phyloP scores from a whole-genome alignment of 2,329 filamentous ascomycete species.

The Sodiomyces alkalinus region DNA sequence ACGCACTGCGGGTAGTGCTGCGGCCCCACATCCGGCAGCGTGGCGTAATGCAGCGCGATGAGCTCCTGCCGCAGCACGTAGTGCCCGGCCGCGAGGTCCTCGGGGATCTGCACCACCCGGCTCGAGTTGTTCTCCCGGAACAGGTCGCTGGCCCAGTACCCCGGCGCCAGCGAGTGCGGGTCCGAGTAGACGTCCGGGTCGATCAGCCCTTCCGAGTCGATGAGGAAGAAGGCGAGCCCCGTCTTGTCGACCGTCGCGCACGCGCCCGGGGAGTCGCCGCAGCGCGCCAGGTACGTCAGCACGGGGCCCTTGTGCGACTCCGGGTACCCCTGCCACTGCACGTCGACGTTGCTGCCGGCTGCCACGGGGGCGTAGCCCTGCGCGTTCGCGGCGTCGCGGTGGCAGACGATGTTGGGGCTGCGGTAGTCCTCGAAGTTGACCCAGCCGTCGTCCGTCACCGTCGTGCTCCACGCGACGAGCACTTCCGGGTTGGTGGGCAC shows the following conservation, averaged over 20 bases:
- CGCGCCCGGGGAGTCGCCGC: slow-evolving; percentile 15
- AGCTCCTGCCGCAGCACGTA: slow-evolving; percentile 40
- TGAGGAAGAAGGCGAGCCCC: slow-evolving; percentile 26
- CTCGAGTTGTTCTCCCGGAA: slow-evolving; percentile 38
- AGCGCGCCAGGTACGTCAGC: slow-evolving; percentile 23
- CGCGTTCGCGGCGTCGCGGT: slow-evolving; percentile 37
- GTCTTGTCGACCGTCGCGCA: slow-evolving; percentile 23
- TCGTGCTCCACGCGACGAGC: slow-evolving; percentile 37
- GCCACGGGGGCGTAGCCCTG: slow-evolving; percentile 34
- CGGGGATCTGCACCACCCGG: slow-evolving; percentile 30
- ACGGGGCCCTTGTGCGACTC: slow-evolving; percentile 29
- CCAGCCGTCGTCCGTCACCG: slow-evolving; percentile 35
- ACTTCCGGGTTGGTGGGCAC: slow-evolving; percentile 7
- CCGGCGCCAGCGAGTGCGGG: slow-evolving; percentile 6
- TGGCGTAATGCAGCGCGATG: slow-evolving; percentile 18
- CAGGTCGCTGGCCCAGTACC: slow-evolving; percentile 25
- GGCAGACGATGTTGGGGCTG: slow-evolving; percentile 43
- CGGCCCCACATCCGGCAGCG: slow-evolving; percentile 14
- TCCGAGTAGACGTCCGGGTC: slow-evolving; percentile 11
- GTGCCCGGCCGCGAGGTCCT: slow-evolving; percentile 24
- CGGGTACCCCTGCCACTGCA: slow-evolving; percentile 50
- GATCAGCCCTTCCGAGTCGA: slow-evolving; percentile 19
- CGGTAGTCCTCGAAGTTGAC: slow-evolving; percentile 30
- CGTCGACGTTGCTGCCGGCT: slow-evolving; percentile 37
- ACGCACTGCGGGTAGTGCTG: slow-evolving; percentile 36